phyloP scores from a whole-genome alignment of 805 yeast species.

The Ogataea glucozyma region DNA sequence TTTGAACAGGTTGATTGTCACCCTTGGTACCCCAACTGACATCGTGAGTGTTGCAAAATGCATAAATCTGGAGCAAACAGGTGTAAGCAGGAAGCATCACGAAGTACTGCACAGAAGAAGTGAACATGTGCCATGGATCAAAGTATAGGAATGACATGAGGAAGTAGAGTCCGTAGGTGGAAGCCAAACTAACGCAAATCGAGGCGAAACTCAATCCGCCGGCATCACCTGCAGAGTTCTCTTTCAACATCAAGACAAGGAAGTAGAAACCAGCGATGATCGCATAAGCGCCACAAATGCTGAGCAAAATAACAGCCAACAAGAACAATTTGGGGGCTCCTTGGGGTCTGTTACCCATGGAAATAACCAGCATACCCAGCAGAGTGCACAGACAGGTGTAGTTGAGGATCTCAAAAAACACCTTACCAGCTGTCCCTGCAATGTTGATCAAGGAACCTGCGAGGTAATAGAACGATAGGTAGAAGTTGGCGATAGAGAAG shows the following conservation, averaged over 20 bases:
- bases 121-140: constrained; percentile 95
- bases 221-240: constrained; percentile 37
- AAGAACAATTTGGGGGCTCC: constrained; percentile 85
- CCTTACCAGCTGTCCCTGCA: constrained; percentile 73
- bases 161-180: constrained; percentile 89
- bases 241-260: constrained; percentile 57
- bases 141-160: constrained; percentile 80
- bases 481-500: constrained; percentile 91
- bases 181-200: constrained; percentile 77
- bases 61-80: constrained; percentile 90
- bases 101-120: constrained; percentile 87
- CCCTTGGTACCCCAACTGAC: constrained; percentile 99
- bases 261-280: constrained; percentile 80
- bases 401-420: constrained; percentile 82
- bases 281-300: constrained; percentile 80
- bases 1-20: constrained; percentile 70
- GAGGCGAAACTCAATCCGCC: constrained; percentile 60
- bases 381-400: constrained; percentile 80
- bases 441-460: constrained; percentile 78
- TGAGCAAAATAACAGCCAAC: constrained; percentile 67
- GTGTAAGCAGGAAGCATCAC: constrained; percentile 88
- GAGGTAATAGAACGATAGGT: constrained; percentile 86
- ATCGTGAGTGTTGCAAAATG: constrained; percentile 97
- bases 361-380: constrained; percentile 85
- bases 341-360: constrained; percentile 97